A percentile compares a stretch with the other conserved stretches of the same genome.
phyloP scores from a whole-genome alignment of 2,329 filamentous ascomycete species.

The Exophiala viscosa region DNA sequence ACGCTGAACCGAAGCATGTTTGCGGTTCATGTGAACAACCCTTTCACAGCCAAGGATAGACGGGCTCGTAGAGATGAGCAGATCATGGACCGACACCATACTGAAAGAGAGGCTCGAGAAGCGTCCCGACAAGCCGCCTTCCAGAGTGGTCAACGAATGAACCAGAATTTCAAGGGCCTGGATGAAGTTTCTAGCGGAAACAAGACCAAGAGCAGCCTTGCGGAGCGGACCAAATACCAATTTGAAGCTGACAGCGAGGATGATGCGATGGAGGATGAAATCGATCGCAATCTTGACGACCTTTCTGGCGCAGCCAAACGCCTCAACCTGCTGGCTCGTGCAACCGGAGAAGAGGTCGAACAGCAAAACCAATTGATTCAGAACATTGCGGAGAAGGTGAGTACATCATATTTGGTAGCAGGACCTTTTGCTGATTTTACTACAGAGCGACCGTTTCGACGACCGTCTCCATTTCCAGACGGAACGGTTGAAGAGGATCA shows the following conservation, averaged over 20 bases:
- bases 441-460: conserved; percentile 30
- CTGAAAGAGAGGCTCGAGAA: conserved; percentile 55
- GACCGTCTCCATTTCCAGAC: conserved; percentile 28
- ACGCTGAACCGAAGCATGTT: conserved; percentile 89
- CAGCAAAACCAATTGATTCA: conserved; percentile 74
- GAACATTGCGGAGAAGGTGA: conserved; percentile 72
- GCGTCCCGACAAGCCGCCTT: conserved; percentile 55
- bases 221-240: conserved; percentile 68
- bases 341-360: conserved; percentile 71
- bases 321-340: conserved; percentile 68
- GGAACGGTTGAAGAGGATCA: conserved; percentile 27
- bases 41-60: conserved; percentile 68
- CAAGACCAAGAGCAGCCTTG: conserved; percentile 51
- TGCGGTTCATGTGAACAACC: conserved; percentile 71
- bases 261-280: conserved; percentile 67
- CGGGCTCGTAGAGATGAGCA: conserved; percentile 63
- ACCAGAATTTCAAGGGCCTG: conserved; percentile 63
- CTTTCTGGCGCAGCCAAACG: conserved; percentile 61
- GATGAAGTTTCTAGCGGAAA: conserved; percentile 52
- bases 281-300: conserved; percentile 62
- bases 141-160: conserved; percentile 54
- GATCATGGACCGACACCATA: conserved; percentile 62
- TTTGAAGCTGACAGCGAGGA: conserved; percentile 72
- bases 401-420: not conserved
- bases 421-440: conserved; percentile 8